A percentile compares a stretch with the other conserved stretches of the same genome.
Conservation (phyloP, 495 filamentous ascomycete genomes). For the Tuber microsphaerosporum region DNA sequence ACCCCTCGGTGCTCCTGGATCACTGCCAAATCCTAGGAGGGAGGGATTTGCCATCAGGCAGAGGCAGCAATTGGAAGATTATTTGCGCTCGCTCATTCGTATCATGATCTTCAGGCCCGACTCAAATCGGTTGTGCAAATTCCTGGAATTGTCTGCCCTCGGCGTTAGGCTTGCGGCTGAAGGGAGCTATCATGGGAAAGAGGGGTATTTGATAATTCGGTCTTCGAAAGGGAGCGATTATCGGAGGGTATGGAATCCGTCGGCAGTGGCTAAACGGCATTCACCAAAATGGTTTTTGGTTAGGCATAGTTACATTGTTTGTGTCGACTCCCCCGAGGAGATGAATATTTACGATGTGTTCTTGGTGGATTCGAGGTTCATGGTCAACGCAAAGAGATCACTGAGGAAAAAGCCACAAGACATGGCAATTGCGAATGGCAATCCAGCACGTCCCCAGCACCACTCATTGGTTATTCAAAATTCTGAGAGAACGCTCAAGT, state of each 20-base stretch:
- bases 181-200: conserved; percentile 94
- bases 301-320: conserved; percentile 94
- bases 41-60: conserved; percentile 62
- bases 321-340: conserved; percentile 92
- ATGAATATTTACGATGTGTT: conserved; percentile 99
- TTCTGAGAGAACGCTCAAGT: conserved; percentile 77
- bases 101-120: conserved; percentile 94
- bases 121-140: conserved; percentile 92
- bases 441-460: conserved; percentile 63
- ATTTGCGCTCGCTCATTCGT: conserved; percentile 87
- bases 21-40: conserved; percentile 43
- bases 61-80: conserved; percentile 77
- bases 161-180: conserved; percentile 93
- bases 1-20: conserved; percentile 41
- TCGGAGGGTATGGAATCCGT: conserved; percentile 67
- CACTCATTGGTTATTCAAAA: conserved; percentile 78
- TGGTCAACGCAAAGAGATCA: conserved; percentile 60
- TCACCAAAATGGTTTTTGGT: conserved; percentile 95
- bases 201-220: conserved; percentile 85
- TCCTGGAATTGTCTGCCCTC: conserved; percentile 87
- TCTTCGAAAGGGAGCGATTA: conserved; percentile 88
- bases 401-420: conserved; percentile 51
- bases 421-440: conserved; percentile 36
- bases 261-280: conserved; percentile 69
- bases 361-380: conserved; percentile 78